phyloP scores from a whole-genome alignment of 768 basidiomycete genomes.

The Suillus subaureus region DNA sequence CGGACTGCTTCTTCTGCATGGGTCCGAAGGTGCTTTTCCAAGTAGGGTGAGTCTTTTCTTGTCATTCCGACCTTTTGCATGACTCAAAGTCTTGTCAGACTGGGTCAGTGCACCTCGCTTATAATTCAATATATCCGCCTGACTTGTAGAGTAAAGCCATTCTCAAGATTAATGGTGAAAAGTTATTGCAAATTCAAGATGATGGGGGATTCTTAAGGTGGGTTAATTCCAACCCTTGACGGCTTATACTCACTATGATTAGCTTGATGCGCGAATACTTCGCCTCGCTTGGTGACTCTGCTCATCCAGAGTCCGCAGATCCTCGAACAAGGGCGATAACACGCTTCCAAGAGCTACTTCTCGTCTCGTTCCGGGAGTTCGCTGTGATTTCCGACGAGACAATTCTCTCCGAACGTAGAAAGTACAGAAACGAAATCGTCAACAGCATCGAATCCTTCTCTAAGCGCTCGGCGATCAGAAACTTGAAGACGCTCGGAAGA shows the following conservation, averaged over 20 bases:
- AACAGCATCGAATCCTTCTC: conserved; percentile 93
- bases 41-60: conserved; percentile 68
- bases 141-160: conserved; percentile 61
- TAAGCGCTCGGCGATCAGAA: conserved; percentile 88
- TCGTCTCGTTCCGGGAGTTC: conserved; percentile 98
- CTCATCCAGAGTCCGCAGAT: conserved; percentile 87
- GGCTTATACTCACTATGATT: conserved; percentile 1
- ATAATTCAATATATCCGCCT: conserved; percentile 12
- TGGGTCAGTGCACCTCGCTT: conserved; percentile 46
- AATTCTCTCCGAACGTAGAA: conserved; percentile 82
- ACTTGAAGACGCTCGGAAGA: conserved; percentile 74
- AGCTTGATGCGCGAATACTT: conserved; percentile 98
- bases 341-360: conserved; percentile 94
- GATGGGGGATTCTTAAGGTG: conserved; percentile 97
- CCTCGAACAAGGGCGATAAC: conserved; percentile 92
- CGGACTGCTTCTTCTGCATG: conserved; percentile 99
- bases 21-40: conserved; percentile 98
- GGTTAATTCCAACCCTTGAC: conserved; percentile 19
- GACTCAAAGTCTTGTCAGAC: conserved; percentile 37
- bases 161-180: conserved; percentile 95
- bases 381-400: conserved; percentile 95
- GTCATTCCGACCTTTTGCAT: conserved; percentile 4
- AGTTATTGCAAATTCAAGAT: conserved; percentile 89
- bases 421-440: conserved; percentile 87
- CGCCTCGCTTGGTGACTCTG: conserved; percentile 88